Percentiles rank a stretch among this genome's conserved stretches.
These are phyloP conservation scores for Aureobasidium zeae DNA, from an alignment of 2,329 filamentous ascomycete species.

Conservation along the genomic window DNA sequence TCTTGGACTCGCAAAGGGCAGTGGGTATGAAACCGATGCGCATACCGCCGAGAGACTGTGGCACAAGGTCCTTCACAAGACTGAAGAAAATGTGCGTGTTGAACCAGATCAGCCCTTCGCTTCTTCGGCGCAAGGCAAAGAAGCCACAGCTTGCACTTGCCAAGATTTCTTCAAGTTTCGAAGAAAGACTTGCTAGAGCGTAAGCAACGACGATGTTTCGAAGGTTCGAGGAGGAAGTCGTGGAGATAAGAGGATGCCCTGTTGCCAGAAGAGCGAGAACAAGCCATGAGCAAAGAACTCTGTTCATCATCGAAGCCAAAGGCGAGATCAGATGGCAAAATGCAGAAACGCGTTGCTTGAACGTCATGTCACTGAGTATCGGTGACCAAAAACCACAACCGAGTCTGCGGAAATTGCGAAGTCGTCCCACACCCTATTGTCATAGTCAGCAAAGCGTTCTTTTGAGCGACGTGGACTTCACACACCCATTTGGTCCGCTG, in stretches of 20 bases:
- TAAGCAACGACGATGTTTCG: constrained; percentile 1
- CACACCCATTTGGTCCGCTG: constrained; percentile 47
- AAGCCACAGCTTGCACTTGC: constrained; percentile 8
- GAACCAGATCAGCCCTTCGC: constrained; percentile 6
- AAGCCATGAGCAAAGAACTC: constrained; percentile 7
- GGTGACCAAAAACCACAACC: constrained; percentile 2
- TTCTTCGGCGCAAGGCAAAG: neutral
- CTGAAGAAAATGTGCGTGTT: constrained; percentile 6
- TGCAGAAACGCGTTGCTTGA: constrained; percentile 4
- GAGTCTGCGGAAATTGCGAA: constrained; percentile 7
- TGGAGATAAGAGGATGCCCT: neutral
- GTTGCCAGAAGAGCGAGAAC: constrained; percentile 8
- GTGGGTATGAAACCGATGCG: constrained; percentile 6
- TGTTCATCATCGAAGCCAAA: constrained; percentile 12
- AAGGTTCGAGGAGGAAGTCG: neutral
- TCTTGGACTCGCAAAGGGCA: constrained; percentile 8
- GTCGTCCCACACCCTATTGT: constrained; percentile 6
- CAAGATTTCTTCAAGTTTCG: constrained; percentile 3
- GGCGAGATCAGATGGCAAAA: constrained; percentile 7
- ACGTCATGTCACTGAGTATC: neutral
- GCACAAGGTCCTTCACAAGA: constrained; percentile 4
- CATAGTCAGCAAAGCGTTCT: no score
- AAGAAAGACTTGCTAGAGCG: neutral
- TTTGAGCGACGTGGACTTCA: no score
- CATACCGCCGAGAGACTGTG: neutral